Base-by-base conservation (phyloP, 768 basidiomycete species). In the Tylopilus vinaceipallidus region DNA sequence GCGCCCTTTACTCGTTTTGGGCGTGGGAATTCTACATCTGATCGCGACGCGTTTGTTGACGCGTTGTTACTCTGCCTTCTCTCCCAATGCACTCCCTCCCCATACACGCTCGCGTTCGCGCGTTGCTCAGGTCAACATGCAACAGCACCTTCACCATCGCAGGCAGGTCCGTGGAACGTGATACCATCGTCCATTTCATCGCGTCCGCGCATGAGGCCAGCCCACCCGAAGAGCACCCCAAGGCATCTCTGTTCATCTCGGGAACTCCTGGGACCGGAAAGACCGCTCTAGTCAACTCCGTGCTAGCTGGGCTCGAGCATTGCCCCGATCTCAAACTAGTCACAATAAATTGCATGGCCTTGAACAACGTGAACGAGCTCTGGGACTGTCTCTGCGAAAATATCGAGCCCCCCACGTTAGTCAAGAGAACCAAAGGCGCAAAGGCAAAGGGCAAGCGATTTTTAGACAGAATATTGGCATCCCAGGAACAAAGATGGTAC, bases 261-360 rank as follows among this genome's bases (percentile, higher is more conserved):
- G 95, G 95, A 9, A 82, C 91, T 2, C 93, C 94, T 4, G 95
- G 95, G 1, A 92, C 91, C 3, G 92, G 92, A 17, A 95, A 95
- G 72, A 95, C 91, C 2, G 92, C 91, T 0, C 73, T 95, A 4
- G 80, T 93, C 23, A 84, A 86, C 58, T 73, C 83, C 5, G 71
- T 91, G 24, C 65, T 94, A 19, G 49, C 66, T n/a, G 67, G 71
- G 8, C 54, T 78, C 23, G 66, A 73, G 22, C 71, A 73, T 26
- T 56, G 57, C 36, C 47, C 59, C 6, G 64, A 74, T n/a, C 63
- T 80, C 37, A 76, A 73, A 54, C 70, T 84, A 12, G 64, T 84
- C 36, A 72, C 76, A 45, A 69, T 91, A 56, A 94, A 93, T 61
- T 94, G 91, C 66, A 89, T 92, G 86, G 82, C 85, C 2, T 70